Base-by-base conservation (phyloP, 441 rosid genomes). In the Syzygium syzygioides region DNA sequence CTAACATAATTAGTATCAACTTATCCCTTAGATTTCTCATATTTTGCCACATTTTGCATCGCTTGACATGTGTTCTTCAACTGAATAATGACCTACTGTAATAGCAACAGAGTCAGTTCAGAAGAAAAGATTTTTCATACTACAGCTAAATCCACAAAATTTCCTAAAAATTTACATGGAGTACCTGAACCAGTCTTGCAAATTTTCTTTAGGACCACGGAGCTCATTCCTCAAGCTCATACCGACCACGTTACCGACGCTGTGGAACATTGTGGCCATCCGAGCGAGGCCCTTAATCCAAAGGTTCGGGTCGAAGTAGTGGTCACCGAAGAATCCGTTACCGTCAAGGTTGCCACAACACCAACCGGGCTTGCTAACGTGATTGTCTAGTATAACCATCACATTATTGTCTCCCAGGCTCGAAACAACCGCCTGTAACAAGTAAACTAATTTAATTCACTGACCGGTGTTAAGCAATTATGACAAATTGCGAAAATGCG, bases 151-250 rank as follows among this genome's bases (percentile, higher is more conserved):
- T 86, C 28, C 54, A 57, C 30, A 34, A 34, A 45, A 37, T 28
- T 52, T 15, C 54, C 4, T 23, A 37, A 48, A 71, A 34, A 34
- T 71, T 71, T 37, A 20, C 80, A 71, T 1, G 15, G 50, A 71
- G 62, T 89, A 89, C 88, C 53, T 89, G 90, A 86, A 48, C 88
- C 88, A 86, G 80, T 86, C 88, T 9, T n/a, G 56, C 45, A 79
- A 20, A 32, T 89, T 86, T 50, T 68, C 55, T 66, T 26, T 86
- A 9, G 87, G 88, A 32, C 90, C 90, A 14, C 88, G 41, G 50
- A 86, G 90, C 86, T 86, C 88, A 4, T 89, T 89, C 86, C 88
- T 89, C 48, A 89, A 86, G 85, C 90, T 89, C 90, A 89, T 86
- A 84, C 90, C 85, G 30, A 68, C 71, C 54, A 89, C 86, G 11